A percentile compares a stretch with the other conserved stretches of the same genome.
These are phyloP conservation scores for Begonia masoniana DNA, from an alignment of 306 rosid species.

Conservation along the genomic window DNA sequence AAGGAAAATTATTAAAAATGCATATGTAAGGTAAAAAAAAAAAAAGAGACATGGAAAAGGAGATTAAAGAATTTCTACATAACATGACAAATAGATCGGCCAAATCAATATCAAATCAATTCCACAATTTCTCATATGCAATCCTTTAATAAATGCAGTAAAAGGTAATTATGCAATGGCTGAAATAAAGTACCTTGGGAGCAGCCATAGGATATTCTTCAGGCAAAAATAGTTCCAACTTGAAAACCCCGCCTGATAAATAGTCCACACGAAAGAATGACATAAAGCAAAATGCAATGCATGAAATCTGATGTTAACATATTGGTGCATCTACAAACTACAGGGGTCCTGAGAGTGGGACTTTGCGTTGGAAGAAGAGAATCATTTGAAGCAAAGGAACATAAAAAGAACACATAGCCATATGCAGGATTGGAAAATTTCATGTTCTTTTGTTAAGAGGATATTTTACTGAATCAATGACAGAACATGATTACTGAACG, in stretches of 20 bases:
- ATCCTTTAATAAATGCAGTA: neutral
- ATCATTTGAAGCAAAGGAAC: neutral
- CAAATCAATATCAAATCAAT: too few species aligned
- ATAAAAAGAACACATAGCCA: neutral
- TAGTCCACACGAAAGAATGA: conserved; percentile 12
- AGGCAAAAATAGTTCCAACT: conserved; percentile 77
- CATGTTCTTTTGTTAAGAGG: too few species aligned
- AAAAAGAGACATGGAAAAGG: neutral
- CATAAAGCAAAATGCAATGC: neutral
- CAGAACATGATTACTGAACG: too few species aligned
- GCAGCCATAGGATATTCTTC: conserved; percentile 98
- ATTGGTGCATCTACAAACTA: too few species aligned
- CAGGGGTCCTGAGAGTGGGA: neutral
- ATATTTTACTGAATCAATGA: too few species aligned
- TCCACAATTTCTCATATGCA: too few species aligned
- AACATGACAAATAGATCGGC: too few species aligned
- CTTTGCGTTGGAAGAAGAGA: neutral
- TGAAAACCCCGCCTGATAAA: conserved; percentile 68
- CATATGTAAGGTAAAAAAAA: conserved; percentile 7
- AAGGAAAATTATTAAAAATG: conserved; percentile 6
- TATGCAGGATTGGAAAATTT: neutral
- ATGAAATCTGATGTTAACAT: too few species aligned
- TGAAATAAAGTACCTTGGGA: conserved; percentile 50
- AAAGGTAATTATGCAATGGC: neutral
- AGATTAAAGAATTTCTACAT: neutral